Base-by-base conservation (phyloP, 73 alveolate genomes). In the Durusdinium trenchii region DNA sequence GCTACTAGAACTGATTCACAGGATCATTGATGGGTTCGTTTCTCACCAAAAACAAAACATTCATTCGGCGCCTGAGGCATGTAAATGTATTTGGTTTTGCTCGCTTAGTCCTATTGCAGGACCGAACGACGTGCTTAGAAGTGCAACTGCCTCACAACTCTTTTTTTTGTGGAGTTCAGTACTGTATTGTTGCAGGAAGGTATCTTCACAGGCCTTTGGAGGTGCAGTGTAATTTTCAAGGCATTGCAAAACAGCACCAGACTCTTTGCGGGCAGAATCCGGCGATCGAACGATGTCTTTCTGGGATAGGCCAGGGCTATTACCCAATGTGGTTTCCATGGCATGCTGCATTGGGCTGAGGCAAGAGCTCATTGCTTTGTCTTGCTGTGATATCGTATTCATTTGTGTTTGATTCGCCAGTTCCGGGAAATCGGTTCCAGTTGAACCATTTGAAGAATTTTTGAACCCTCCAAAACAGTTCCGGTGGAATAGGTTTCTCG, bases 341-440 rank as follows among this genome's bases (percentile, higher is more conserved):
- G 98, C 78, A 30, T 91, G 98, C 78, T 91, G 98, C 57, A 76
- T 91, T 35, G 98, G 98, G 60, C 67, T 91, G 98, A 91, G 98
- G 96, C 96, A 36, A 52, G 57, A 7, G 30, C 52, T n/a, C 30
- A 51, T 75, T 40, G 7, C 23, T 38, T 75, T 42, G 85, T 36
- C 38, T 47, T 6, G 51, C 84, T n/a, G 32, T 60, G 73, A 1
- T 60, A 23, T 60, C 73, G n/a, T 60, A 1, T 60, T 60, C n/a
- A 23, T 60, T 23, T 32, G 30, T 1, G 4, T 60, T 23, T 60
- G 18, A 23, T 60, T 23, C 73, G 73, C 30, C 73, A 23, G 18
- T 60, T 60, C 1, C 30, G 69, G 12, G 69, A 32, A 60, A 60
- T n/a, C n/a, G n/a, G n/a, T n/a, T n/a, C n/a, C n/a, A n/a, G n/a